phyloP scores from a whole-genome alignment of 768 basidiomycete genomes.

The Tulasnella sp. region DNA sequence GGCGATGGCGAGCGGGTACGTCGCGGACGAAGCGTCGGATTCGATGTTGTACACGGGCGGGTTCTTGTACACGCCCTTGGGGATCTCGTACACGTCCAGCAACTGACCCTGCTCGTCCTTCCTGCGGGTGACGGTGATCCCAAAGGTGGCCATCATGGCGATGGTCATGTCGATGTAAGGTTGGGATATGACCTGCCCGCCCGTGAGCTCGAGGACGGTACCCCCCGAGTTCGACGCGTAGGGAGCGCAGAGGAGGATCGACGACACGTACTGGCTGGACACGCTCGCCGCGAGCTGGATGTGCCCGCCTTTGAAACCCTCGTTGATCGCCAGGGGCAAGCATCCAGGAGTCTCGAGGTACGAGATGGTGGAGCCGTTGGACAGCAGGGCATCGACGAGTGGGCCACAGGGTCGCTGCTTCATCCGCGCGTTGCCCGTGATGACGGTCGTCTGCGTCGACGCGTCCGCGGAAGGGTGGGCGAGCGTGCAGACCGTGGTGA shows the following conservation, averaged over 20 bases:
- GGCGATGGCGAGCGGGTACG: conserved; percentile 94
- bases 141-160: conserved; percentile 94
- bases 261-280: conserved; percentile 97
- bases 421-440: conserved; percentile 98
- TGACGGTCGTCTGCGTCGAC: conserved; percentile 52
- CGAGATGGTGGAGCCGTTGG: conserved; percentile 72
- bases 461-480: conserved; percentile 49
- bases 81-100: conserved; percentile 83
- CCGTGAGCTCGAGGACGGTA: conserved; percentile 82
- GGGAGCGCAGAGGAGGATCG: conserved; percentile 92
- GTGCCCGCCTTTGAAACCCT: conserved; percentile 71
- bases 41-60: conserved; percentile 85
- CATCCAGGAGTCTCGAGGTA: conserved; percentile 80
- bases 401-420: conserved; percentile 97
- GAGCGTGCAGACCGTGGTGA: conserved; percentile 92
- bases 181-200: conserved; percentile 95
- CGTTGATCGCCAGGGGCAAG: conserved; percentile 75
- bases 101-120: conserved; percentile 54
- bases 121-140: conserved; percentile 67
- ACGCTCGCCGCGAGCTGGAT: conserved; percentile 91
- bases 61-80: conserved; percentile 68
- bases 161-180: conserved; percentile 99
- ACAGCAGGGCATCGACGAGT: conserved; percentile 79
- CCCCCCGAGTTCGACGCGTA: conserved; percentile 66
- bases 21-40: conserved; percentile 91